Evolutionary conservation across 345 rosid genomes (phyloP).

Genomic region (Syzygium aromaticum): DNA sequence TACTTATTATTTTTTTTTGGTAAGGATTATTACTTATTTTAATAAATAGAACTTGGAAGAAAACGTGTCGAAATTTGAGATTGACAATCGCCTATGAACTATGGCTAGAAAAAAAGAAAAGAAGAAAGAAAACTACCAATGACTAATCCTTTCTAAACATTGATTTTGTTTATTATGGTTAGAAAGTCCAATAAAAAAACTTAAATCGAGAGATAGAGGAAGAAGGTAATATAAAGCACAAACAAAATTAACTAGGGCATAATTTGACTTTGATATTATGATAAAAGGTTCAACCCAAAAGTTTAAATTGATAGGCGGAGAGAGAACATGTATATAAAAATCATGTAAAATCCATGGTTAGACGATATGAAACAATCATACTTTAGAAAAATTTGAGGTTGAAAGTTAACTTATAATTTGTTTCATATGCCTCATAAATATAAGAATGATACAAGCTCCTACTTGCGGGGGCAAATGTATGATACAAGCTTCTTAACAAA

Average conservation of each 20-base stretch:
- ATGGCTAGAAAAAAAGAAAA: neutral
- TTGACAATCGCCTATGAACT: accelerated
- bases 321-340: too few relatives aligned
- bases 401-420: neutral
- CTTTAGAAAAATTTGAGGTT: neutral
- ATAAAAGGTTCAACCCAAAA: neutral
- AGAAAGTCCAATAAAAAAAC: too few relatives aligned
- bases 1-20: too few relatives aligned
- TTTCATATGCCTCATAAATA: neutral
- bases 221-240: neutral
- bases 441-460: neutral
- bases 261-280: neutral
- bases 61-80: accelerated
- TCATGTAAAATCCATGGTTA: accelerated
- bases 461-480: neutral
- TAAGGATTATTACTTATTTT: too few relatives aligned
- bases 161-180: neutral
- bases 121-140: neutral
- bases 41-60: neutral
- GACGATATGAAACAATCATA: too few relatives aligned
- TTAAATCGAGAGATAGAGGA: accelerated
- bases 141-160: neutral
- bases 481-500: neutral
- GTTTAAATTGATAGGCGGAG: neutral
- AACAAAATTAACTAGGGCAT: neutral